These are phyloP conservation scores for Xylariaceae sp. DNA, from an alignment of 2,329 filamentous ascomycete species.

Conservation along the genomic window DNA sequence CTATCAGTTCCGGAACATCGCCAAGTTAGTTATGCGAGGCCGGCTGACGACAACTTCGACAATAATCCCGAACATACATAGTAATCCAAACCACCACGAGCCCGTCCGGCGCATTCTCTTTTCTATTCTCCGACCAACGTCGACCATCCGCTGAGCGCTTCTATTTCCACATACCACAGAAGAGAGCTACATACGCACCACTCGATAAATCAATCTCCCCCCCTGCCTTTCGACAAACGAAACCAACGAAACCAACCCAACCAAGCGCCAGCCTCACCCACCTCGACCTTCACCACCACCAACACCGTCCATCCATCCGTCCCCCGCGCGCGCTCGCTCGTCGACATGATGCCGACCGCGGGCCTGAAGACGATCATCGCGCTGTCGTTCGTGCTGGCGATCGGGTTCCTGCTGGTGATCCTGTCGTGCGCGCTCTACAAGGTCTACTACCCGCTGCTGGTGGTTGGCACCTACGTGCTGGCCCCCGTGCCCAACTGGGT, in stretches of 20 bases:
- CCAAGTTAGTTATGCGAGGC: not conserved
- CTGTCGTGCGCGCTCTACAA: conserved; percentile 94
- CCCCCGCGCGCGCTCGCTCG: conserved; percentile 1
- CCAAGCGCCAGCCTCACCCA: too few relatives aligned
- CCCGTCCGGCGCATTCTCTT: not conserved
- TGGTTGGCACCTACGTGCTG: conserved; percentile 92
- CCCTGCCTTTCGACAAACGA: not conserved
- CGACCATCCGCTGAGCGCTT: not conserved
- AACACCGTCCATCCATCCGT: not conserved
- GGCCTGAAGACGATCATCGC: conserved; percentile 99
- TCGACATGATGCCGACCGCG: conserved; percentile 67
- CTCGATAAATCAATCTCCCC: not conserved
- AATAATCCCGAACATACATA: not conserved
- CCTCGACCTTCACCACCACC: too few relatives aligned
- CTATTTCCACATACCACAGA: too few relatives aligned
- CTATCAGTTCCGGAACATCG: conserved; percentile 16
- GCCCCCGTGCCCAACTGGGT: conserved; percentile 97
- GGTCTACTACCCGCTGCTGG: conserved; percentile 91
- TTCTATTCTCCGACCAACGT: not conserved
- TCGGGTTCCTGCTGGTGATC: conserved; percentile 98
- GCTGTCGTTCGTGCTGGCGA: conserved; percentile 97
- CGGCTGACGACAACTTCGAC: conserved; percentile 31
- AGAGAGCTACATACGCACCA: not conserved
- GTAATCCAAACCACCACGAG: not conserved
- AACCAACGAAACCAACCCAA: not conserved